phyloP scores from a whole-genome alignment of 2,329 filamentous ascomycete genomes.

The Akanthomyces dipterigenus region DNA sequence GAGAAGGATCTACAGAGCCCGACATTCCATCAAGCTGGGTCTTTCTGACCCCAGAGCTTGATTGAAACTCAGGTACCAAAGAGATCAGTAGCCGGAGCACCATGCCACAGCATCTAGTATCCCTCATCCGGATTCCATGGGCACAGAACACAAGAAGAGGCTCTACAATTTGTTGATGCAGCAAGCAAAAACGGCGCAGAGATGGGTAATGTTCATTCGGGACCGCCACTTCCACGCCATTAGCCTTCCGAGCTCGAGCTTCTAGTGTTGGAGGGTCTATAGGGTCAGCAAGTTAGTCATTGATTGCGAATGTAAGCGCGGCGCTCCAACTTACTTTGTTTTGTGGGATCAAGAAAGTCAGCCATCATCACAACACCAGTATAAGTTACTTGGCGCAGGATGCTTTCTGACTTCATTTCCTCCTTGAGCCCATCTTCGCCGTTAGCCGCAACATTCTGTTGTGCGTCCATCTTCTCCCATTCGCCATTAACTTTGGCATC shows the following conservation, averaged over 20 bases:
- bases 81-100: constrained; percentile 82
- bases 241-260: constrained; percentile 17
- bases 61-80: constrained; percentile 70
- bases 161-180: constrained; percentile 71
- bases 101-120: constrained; percentile 79
- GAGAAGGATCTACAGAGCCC: constrained; percentile 29
- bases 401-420: constrained; percentile 98
- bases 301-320: not conserved
- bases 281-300: not conserved
- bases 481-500: constrained; percentile 81
- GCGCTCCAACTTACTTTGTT: constrained; percentile 46
- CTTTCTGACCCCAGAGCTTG: constrained; percentile 23
- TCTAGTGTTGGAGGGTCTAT: constrained; percentile 27
- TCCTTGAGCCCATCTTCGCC: constrained; percentile 75
- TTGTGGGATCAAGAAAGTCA: constrained; percentile 72
- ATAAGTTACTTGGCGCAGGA: constrained; percentile 85
- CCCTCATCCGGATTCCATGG: constrained; percentile 81
- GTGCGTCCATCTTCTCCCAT: constrained; percentile 70
- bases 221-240: constrained; percentile 15
- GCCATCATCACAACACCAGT: constrained; percentile 88
- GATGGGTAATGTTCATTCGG: constrained; percentile 42
- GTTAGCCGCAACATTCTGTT: constrained; percentile 55
- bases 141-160: constrained; percentile 87
- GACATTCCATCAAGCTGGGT: constrained; percentile 6
- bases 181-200: constrained; percentile 77